These are phyloP conservation scores for Geranium brycei DNA, from an alignment of 345 rosid species.

Conservation along the genomic window DNA sequence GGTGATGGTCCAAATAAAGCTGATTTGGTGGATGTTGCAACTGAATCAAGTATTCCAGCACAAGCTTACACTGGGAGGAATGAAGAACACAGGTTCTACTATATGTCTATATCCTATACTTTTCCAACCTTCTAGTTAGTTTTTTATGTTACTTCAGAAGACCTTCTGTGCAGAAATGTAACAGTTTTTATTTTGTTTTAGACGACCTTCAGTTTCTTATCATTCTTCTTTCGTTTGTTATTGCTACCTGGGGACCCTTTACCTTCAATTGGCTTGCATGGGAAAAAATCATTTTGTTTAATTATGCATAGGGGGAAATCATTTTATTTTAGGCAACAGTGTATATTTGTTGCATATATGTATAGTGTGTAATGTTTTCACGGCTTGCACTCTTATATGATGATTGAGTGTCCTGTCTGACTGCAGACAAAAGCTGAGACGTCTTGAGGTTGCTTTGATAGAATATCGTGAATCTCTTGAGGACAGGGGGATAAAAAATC, in stretches of 20 bases:
- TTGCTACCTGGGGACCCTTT: too few species aligned
- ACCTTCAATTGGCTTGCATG: too few species aligned
- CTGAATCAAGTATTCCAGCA: slow-evolving; percentile 30
- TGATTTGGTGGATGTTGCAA: slow-evolving; percentile 48
- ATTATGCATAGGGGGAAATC: too few species aligned
- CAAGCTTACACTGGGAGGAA: slow-evolving; percentile 55
- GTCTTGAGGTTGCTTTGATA: slow-evolving; percentile 81
- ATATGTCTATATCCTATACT: not conserved
- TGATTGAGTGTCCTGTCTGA: slow-evolving; percentile 11
- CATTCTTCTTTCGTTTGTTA: not conserved
- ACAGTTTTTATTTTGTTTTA: not conserved
- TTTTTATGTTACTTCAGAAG: not conserved
- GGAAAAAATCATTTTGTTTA: too few species aligned
- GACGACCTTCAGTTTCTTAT: not conserved
- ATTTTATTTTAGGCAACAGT: too few species aligned
- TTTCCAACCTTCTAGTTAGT: too few species aligned
- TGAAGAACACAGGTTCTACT: slow-evolving; percentile 76
- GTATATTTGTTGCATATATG: too few species aligned
- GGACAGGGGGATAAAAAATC: slow-evolving; percentile 64
- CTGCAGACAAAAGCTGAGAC: slow-evolving; percentile 76
- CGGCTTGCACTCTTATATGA: not conserved
- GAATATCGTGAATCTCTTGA: slow-evolving; percentile 93
- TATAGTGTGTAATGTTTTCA: not conserved
- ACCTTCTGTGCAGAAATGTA: not conserved
- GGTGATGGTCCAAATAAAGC: slow-evolving; percentile 45